A percentile compares a stretch with the other conserved stretches of the same genome.
Evolutionary conservation across 164 flowering plant species (phyloP).

Genomic region (Saururus chinensis): DNA sequence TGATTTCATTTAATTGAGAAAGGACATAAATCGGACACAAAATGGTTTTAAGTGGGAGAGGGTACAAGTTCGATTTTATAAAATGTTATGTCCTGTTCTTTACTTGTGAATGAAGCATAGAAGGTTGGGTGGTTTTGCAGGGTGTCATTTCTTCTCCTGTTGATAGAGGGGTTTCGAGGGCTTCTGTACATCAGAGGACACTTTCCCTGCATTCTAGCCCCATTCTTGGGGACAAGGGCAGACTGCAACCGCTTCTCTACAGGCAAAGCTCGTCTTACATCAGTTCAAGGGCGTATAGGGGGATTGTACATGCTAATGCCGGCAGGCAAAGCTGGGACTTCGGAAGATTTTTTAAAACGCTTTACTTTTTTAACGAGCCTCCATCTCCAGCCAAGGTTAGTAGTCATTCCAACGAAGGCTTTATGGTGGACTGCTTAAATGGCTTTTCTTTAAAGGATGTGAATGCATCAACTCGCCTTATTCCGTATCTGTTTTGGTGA

Average conservation of each 20-base stretch:
- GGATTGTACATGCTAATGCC: constrained; percentile 36
- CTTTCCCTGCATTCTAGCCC: constrained; percentile 37
- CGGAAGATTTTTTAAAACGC: constrained; percentile 78
- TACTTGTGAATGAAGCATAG: too few species aligned
- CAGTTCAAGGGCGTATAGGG: constrained; percentile 22
- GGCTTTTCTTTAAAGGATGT: too few species aligned
- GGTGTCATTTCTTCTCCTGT: constrained; percentile 25
- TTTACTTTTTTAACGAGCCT: constrained; percentile 80
- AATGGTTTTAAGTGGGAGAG: too few species aligned
- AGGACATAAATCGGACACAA: too few species aligned
- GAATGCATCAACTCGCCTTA: not conserved
- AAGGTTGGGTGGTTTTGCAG: constrained; percentile 21
- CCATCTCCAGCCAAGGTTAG: constrained; percentile 89
- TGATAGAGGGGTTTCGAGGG: constrained; percentile 20
- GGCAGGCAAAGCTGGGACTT: constrained; percentile 71
- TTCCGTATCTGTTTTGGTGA: not conserved
- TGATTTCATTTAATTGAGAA: too few species aligned
- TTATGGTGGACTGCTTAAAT: too few species aligned
- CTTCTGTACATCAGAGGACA: constrained; percentile 17
- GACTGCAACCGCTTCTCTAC: constrained; percentile 16
- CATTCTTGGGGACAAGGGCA: constrained; percentile 42
- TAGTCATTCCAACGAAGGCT: too few species aligned
- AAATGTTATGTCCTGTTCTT: too few species aligned
- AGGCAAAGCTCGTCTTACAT: constrained; percentile 7
- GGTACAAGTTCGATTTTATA: too few species aligned